Percentiles rank a stretch among this genome's conserved stretches.
Conservation (phyloP, 768 basidiomycete genomes). For the Amyloporia xantha region DNA sequence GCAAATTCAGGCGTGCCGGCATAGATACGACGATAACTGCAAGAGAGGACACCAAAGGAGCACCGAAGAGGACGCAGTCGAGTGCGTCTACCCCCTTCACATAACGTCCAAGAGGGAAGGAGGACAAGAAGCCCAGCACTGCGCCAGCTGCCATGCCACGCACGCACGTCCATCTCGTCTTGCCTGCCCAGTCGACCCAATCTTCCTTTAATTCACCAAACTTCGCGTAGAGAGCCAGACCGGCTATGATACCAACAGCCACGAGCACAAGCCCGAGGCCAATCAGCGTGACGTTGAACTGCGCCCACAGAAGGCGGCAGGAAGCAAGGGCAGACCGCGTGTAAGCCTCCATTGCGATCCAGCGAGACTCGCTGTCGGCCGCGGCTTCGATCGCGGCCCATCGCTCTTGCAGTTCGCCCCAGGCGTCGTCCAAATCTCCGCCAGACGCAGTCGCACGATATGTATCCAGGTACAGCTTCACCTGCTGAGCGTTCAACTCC, state of each 20-base stretch:
- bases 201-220: conserved; percentile 33
- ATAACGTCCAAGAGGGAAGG: conserved; percentile 26
- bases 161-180: conserved; percentile 7
- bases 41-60: conserved; percentile 40
- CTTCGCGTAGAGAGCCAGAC: conserved; percentile 48
- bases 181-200: conserved; percentile 38
- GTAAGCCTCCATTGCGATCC: conserved; percentile 36
- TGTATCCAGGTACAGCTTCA: conserved; percentile 66
- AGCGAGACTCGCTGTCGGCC: conserved; percentile 8
- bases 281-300: conserved; percentile 82
- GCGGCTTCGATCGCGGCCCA: conserved; percentile 30
- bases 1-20: conserved; percentile 23
- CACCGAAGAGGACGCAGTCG: conserved; percentile 45
- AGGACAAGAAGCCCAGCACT: conserved; percentile 28
- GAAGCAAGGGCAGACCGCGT: conserved; percentile 55
- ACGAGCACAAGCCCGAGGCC: conserved; percentile 62
- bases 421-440: conserved; percentile 63
- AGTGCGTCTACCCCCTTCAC: conserved; percentile 44
- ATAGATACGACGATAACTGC: conserved; percentile 37
- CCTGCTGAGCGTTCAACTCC: conserved; percentile 64
- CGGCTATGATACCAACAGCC: conserved; percentile 44
- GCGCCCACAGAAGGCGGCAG: conserved; percentile 90
- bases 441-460: conserved; percentile 71
- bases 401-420: conserved; percentile 41
- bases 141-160: conserved; percentile 12